Percentiles rank a stretch among this genome's conserved stretches.
Evolutionary conservation across 2,329 filamentous ascomycete genomes (phyloP).

Genomic region (Neopestalotiopsis rosae): DNA sequence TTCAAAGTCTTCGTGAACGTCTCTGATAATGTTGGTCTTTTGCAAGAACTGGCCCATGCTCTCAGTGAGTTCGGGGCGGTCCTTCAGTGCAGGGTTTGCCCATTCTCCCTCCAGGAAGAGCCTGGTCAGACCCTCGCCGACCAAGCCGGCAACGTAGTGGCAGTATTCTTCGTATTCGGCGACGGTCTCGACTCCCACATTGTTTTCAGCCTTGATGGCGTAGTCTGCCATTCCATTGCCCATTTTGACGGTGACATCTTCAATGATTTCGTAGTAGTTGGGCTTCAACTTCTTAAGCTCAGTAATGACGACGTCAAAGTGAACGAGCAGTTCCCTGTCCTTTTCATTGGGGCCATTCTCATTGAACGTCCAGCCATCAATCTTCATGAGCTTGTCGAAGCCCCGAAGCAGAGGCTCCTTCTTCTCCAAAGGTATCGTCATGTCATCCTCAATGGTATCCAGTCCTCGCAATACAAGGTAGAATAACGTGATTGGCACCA

Average conservation of each 20-base stretch:
- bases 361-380: conserved; percentile 89
- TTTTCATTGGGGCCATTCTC: conserved; percentile 91
- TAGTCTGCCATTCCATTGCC: conserved; percentile 99
- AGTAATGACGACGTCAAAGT: conserved; percentile 85
- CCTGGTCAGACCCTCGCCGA: conserved; percentile 89
- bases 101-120: conserved; percentile 88
- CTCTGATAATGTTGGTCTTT: conserved; percentile 98
- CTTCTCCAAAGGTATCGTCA: conserved; percentile 80
- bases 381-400: conserved; percentile 79
- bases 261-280: conserved; percentile 83
- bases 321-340: conserved; percentile 87
- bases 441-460: conserved; percentile 99
- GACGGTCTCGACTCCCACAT: conserved; percentile 80
- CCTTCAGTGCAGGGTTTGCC: conserved; percentile 82
- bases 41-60: conserved; percentile 98
- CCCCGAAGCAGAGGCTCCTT: conserved; percentile 87
- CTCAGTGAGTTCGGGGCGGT: conserved; percentile 82
- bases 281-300: conserved; percentile 91
- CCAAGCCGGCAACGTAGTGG: conserved; percentile 97
- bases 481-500: conserved; percentile 88
- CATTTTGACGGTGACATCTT: conserved; percentile 93
- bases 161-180: conserved; percentile 96
- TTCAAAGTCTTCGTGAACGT: conserved; percentile 86
- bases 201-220: conserved; percentile 78
- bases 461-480: conserved; percentile 91